Evolutionary conservation across 2,329 filamentous ascomycete species (phyloP).

Genomic region (Stemphylium lycopersici): DNA sequence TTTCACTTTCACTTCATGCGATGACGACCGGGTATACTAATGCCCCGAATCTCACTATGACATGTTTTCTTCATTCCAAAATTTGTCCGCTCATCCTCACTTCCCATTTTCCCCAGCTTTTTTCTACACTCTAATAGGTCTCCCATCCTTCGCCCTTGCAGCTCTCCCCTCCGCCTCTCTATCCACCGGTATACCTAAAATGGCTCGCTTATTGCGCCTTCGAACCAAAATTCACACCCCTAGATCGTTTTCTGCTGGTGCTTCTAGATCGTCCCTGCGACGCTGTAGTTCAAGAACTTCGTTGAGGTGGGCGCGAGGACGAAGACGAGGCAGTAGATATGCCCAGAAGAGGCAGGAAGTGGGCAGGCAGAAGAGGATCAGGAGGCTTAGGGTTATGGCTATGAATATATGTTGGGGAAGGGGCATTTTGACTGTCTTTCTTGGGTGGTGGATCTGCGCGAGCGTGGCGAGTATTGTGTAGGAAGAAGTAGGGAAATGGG

Average conservation of each 20-base stretch:
- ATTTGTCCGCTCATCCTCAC: neutral
- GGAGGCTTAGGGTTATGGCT: neutral
- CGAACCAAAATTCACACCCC: neutral
- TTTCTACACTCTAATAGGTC: neutral
- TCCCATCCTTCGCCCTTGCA: neutral
- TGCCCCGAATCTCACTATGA: too few relatives aligned
- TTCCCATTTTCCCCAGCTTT: too few relatives aligned
- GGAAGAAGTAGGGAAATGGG: neutral
- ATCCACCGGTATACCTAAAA: neutral
- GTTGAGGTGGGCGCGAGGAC: neutral
- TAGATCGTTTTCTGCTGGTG: neutral
- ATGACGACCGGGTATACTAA: too few relatives aligned
- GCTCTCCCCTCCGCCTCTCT: neutral
- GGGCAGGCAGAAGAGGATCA: neutral
- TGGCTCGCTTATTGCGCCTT: neutral
- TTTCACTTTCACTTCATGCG: too few relatives aligned
- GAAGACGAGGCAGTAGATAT: neutral
- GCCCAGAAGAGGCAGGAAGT: neutral
- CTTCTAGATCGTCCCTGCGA: neutral
- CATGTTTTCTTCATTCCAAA: neutral
- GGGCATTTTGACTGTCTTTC: too few relatives aligned
- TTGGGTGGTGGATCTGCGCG: neutral
- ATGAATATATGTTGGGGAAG: neutral
- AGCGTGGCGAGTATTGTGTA: neutral
- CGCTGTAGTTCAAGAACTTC: neutral